Percentiles rank a stretch among this genome's conserved stretches.
These are phyloP conservation scores for Lolium multiflorum DNA, from an alignment of 176 grass and related monocot genomes.

Conservation along the genomic window DNA sequence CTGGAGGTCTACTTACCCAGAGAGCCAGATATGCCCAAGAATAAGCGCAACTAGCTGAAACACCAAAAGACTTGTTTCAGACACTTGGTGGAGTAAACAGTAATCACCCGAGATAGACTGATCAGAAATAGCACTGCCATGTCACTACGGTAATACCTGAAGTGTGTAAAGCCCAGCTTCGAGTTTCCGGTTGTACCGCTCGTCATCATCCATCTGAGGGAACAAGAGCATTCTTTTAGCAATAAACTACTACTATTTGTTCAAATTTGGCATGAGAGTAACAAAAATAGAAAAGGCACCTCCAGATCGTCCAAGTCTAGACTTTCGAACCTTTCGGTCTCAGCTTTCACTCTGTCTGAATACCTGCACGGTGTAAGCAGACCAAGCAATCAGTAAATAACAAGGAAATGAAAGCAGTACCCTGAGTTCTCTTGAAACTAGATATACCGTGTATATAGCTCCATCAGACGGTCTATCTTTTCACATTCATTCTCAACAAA, in stretches of 20 bases:
- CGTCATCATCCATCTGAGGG: slow-evolving; percentile 89
- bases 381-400: slow-evolving; percentile 36
- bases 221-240: neutral
- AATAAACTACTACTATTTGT: slow-evolving; percentile 30
- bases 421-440: slow-evolving; percentile 27
- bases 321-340: slow-evolving; percentile 67
- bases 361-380: slow-evolving; percentile 59
- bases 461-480: slow-evolving; percentile 95
- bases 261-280: slow-evolving; percentile 29
- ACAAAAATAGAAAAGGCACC: slow-evolving; percentile 48
- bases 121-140: slow-evolving; percentile 11
- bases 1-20: slow-evolving; percentile 68
- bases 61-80: slow-evolving; percentile 30
- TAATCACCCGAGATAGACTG: slow-evolving; percentile 15
- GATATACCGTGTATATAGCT: slow-evolving; percentile 77
- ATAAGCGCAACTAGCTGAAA: slow-evolving; percentile 95
- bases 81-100: slow-evolving; percentile 21
- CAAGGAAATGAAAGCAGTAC: neutral
- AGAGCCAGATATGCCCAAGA: slow-evolving; percentile 86
- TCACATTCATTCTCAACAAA: slow-evolving; percentile 99
- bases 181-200: slow-evolving; percentile 85
- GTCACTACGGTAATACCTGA: slow-evolving; percentile 61
- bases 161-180: slow-evolving; percentile 95
- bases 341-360: slow-evolving; percentile 92
- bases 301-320: slow-evolving; percentile 94